Percentiles rank a stretch among this genome's conserved stretches.
Evolutionary conservation across 2,329 filamentous ascomycete species (phyloP).

Genomic region (Helotiales sp.): DNA sequence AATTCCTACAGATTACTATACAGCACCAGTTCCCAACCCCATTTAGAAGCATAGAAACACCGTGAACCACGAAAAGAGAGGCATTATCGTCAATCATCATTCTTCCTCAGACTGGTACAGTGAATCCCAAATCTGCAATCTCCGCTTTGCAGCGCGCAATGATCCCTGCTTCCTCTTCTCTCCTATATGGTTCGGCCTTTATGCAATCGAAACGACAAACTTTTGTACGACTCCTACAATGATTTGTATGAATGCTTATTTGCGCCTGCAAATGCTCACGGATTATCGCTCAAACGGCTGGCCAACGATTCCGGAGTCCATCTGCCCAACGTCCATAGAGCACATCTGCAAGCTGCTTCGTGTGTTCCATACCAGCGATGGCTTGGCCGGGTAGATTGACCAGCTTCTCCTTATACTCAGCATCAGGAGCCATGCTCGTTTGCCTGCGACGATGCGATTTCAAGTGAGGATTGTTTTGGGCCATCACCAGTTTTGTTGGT

Average conservation of each 20-base stretch:
- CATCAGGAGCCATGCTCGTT: constrained; percentile 46
- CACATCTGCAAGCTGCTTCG: constrained; percentile 83
- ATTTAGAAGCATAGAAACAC: constrained; percentile 1
- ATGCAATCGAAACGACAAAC: constrained; percentile 15
- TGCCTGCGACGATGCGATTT: constrained; percentile 69
- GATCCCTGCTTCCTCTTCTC: background rate
- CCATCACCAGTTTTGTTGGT: constrained; percentile 66
- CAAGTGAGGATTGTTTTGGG: constrained; percentile 81
- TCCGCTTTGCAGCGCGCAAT: background rate
- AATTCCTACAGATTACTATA: background rate
- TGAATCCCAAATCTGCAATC: constrained; percentile 22
- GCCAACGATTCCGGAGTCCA: constrained; percentile 73
- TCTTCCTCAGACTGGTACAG: constrained; percentile 18
- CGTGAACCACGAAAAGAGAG: constrained; percentile 12
- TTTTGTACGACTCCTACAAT: constrained; percentile 23
- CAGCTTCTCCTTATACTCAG: constrained; percentile 44
- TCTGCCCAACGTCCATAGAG: constrained; percentile 90
- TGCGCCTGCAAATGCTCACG: constrained; percentile 17
- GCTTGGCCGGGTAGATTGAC: constrained; percentile 56
- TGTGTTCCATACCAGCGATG: constrained; percentile 82
- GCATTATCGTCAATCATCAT: constrained; percentile 27
- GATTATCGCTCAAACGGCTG: constrained; percentile 33
- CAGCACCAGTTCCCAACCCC: background rate
- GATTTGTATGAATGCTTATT: constrained; percentile 15
- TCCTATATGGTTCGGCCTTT: constrained; percentile 12